A percentile compares a stretch with the other conserved stretches of the same genome.
phyloP scores from a whole-genome alignment of 495 filamentous ascomycete species.

The Aspergillus affinis region DNA sequence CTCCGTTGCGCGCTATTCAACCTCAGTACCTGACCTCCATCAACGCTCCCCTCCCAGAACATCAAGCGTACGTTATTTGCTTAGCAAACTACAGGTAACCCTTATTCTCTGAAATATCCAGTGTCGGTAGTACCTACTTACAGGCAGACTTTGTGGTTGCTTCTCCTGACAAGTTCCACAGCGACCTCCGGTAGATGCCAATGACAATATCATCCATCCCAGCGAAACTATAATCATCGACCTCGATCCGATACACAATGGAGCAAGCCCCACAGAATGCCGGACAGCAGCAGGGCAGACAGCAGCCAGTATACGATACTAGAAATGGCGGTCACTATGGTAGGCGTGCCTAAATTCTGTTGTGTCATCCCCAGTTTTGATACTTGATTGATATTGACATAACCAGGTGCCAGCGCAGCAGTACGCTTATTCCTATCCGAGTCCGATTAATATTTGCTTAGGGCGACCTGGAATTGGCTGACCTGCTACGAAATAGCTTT shows the following conservation, averaged over 20 bases:
- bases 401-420: slow-evolving; percentile 74
- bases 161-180: not conserved
- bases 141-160: not conserved
- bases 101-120: not conserved
- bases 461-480: slow-evolving; percentile 10
- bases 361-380: not conserved
- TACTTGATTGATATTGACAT: slow-evolving; percentile 14
- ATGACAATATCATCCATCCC: not conserved
- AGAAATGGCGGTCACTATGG: slow-evolving; percentile 86
- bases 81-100: too few relatives aligned
- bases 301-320: slow-evolving; percentile 73
- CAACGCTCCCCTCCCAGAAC: not conserved
- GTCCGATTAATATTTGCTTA: not conserved
- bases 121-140: not conserved
- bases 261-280: slow-evolving; percentile 54
- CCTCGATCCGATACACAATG: slow-evolving; percentile 39
- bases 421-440: slow-evolving; percentile 50
- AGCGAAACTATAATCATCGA: not conserved
- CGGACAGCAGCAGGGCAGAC: slow-evolving; percentile 57
- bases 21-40: not conserved
- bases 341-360: slow-evolving; percentile 30
- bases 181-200: not conserved
- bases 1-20: slow-evolving; percentile 2
- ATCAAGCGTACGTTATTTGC: not conserved
- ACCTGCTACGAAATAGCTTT: slow-evolving; percentile 50